Percentiles rank a stretch among this genome's conserved stretches.
Evolutionary conservation across 78 protist species (phyloP).

Genomic region (Isochrysis galbana): DNA sequence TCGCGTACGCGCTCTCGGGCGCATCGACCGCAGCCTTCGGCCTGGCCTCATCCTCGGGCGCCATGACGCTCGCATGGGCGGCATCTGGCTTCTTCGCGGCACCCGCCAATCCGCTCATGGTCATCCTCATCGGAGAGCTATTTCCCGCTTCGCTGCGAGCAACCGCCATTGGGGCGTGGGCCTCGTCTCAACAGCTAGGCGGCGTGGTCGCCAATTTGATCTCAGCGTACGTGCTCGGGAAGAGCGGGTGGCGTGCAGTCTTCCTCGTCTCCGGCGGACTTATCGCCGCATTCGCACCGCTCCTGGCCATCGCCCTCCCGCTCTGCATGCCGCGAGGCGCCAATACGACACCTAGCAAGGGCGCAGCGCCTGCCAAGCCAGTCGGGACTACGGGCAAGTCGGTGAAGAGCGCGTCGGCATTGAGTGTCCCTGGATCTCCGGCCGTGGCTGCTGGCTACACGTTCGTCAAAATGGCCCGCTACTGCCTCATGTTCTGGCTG

Average conservation of each 20-base stretch:
- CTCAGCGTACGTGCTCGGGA: not conserved
- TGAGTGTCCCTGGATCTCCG: not conserved
- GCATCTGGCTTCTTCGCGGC: not conserved
- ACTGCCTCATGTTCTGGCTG: constrained; percentile 16
- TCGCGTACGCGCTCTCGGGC: not conserved
- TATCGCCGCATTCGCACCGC: not conserved
- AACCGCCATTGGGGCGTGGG: not conserved
- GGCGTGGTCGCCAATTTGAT: not conserved
- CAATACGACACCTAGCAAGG: not conserved
- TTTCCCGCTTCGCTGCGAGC: not conserved
- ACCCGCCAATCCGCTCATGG: not conserved
- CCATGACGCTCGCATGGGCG: not conserved
- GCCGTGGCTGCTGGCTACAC: not conserved
- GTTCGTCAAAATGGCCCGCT: not conserved
- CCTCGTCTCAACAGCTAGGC: not conserved
- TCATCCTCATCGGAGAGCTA: not conserved
- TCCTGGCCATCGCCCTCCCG: not conserved
- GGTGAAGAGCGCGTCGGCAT: not conserved
- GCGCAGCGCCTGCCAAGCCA: not conserved
- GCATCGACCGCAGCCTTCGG: not conserved
- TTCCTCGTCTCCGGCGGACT: not conserved
- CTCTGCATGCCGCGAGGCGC: not conserved
- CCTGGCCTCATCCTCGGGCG: not conserved
- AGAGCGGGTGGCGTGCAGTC: constrained; percentile 5
- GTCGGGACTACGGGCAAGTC: not conserved